These are phyloP conservation scores for Coemansia sp. DNA, from an alignment of 192 early-diverging fungal genomes.

Conservation along the genomic window DNA sequence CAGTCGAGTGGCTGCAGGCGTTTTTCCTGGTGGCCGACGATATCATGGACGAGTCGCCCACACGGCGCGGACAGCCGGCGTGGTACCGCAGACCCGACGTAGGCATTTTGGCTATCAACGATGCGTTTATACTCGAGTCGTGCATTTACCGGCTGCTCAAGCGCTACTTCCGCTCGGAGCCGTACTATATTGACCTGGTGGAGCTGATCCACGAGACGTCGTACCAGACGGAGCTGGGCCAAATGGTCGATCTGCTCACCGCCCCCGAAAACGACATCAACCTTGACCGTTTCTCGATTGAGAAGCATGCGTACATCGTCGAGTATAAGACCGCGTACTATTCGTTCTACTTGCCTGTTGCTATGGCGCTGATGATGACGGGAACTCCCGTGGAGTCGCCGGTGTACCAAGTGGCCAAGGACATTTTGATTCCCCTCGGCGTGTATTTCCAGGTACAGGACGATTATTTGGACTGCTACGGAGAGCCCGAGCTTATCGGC, in stretches of 20 bases:
- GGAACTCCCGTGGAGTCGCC: constrained; percentile 71
- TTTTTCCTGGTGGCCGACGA: constrained; percentile 98
- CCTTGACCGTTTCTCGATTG: constrained; percentile 84
- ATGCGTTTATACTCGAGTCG: constrained; percentile 89
- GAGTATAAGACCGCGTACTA: constrained; percentile 99
- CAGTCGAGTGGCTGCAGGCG: constrained; percentile 96
- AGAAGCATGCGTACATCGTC: constrained; percentile 94
- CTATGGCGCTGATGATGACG: constrained; percentile 88
- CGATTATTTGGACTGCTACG: constrained; percentile 98
- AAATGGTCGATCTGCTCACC: constrained; percentile 97
- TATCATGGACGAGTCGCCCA: constrained; percentile 96
- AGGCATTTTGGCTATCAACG: constrained; percentile 92
- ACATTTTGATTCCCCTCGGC: constrained; percentile 89
- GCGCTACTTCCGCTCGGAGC: constrained; percentile 84
- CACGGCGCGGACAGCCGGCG: constrained; percentile 94
- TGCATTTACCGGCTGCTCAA: constrained; percentile 92
- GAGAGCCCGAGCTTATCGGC: constrained; percentile 85
- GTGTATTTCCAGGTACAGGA: constrained; percentile 99
- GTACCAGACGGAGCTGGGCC: constrained; percentile 97
- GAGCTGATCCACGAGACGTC: constrained; percentile 96
- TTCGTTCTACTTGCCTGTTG: constrained; percentile 98
- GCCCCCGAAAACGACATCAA: constrained; percentile 96
- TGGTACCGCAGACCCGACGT: constrained; percentile 91
- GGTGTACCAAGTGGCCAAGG: constrained; percentile 79
- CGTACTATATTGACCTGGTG: constrained; percentile 88